These are phyloP conservation scores for Dentipellis sp. DNA, from an alignment of 768 basidiomycete species.

Conservation along the genomic window DNA sequence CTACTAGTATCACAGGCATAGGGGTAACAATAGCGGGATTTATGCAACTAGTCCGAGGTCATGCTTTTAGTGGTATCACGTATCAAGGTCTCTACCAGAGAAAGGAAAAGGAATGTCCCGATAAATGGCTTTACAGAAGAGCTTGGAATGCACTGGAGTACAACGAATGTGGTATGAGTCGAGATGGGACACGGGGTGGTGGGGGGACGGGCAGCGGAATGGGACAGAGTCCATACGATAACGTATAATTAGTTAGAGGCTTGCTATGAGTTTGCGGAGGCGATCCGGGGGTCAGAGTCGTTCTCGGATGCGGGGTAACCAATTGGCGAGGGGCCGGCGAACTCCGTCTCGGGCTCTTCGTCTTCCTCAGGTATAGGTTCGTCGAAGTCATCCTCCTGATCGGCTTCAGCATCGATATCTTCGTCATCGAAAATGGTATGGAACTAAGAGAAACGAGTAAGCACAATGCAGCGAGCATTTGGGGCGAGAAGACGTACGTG, in stretches of 20 bases:
- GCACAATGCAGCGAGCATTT: background rate
- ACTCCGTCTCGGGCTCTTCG: conserved; percentile 30
- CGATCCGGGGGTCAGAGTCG: background rate
- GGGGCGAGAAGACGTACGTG: conserved; percentile 51
- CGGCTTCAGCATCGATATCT: conserved; percentile 31
- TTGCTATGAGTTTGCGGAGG: background rate
- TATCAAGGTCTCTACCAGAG: background rate
- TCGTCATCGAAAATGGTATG: conserved; percentile 62
- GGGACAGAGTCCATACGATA: background rate
- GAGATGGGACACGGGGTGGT: background rate
- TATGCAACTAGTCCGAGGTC: conserved; percentile 1
- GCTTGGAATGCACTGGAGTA: background rate
- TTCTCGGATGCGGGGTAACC: background rate
- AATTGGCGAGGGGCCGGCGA: background rate
- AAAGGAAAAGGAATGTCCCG: background rate
- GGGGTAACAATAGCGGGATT: background rate
- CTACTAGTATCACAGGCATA: background rate
- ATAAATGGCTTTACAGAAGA: background rate
- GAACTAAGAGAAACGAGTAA: conserved; percentile 29
- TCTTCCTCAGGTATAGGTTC: conserved; percentile 61
- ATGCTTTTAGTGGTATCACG: background rate
- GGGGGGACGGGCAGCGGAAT: background rate
- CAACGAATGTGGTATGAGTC: background rate
- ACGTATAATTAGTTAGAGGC: background rate
- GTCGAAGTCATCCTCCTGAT: conserved; percentile 52